These are phyloP conservation scores for Pecoramyces ruminantium DNA, from an alignment of 192 early-diverging fungal genomes.

Conservation along the genomic window DNA sequence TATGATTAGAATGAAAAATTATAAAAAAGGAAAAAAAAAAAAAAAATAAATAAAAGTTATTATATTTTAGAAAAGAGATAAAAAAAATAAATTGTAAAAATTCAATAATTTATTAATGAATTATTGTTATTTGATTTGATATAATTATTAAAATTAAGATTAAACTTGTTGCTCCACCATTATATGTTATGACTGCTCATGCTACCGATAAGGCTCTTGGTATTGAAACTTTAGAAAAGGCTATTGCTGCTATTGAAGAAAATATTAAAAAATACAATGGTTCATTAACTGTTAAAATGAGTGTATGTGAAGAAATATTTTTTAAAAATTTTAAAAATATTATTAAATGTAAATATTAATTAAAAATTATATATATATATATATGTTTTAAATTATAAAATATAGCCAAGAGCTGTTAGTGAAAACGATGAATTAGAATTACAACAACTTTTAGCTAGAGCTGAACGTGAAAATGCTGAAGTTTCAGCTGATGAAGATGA, in stretches of 20 bases:
- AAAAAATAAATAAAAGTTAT: too few relatives aligned
- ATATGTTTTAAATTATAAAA: too few relatives aligned
- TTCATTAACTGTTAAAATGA: conserved; percentile 69
- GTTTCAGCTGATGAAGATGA: conserved; percentile 84
- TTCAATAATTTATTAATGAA: too few relatives aligned
- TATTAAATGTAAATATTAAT: not conserved
- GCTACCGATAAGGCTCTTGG: conserved; percentile 69
- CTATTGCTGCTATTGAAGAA: conserved; percentile 64
- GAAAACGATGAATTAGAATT: conserved; percentile 91
- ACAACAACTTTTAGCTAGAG: conserved; percentile 67
- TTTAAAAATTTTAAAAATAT: not conserved
- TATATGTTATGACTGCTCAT: conserved; percentile 81
- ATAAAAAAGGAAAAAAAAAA: too few relatives aligned
- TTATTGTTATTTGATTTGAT: too few relatives aligned
- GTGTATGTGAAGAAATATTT: conserved; percentile 13
- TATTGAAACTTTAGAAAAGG: conserved; percentile 75
- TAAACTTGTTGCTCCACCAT: conserved; percentile 79
- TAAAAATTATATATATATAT: not conserved
- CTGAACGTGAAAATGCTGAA: conserved; percentile 81
- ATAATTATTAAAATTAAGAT: too few relatives aligned
- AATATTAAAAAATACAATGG: conserved; percentile 56
- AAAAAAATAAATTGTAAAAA: too few relatives aligned
- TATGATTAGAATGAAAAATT: too few relatives aligned
- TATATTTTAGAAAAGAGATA: too few relatives aligned
- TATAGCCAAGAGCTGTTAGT: conserved; percentile 63